phyloP scores from a whole-genome alignment of 2,329 filamentous ascomycete species.

The Hypomyces perniciosus region DNA sequence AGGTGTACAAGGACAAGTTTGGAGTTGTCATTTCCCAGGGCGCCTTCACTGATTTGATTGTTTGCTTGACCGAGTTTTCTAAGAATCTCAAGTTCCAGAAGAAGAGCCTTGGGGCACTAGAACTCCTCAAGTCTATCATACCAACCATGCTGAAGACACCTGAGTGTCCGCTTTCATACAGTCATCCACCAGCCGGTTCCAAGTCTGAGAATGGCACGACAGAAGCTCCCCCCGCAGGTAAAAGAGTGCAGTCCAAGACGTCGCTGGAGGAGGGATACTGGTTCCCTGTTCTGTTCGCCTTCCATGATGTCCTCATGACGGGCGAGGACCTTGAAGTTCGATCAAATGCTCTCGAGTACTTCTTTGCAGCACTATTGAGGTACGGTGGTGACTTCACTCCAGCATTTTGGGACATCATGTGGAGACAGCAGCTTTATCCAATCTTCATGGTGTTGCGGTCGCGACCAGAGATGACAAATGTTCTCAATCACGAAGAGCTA shows the following conservation, averaged over 20 bases:
- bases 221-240: constrained; percentile 38
- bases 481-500: constrained; percentile 89
- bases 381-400: constrained; percentile 88
- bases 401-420: constrained; percentile 98
- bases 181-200: constrained; percentile 17
- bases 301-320: constrained; percentile 98
- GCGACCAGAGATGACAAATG: constrained; percentile 92
- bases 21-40: constrained; percentile 94
- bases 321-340: constrained; percentile 96
- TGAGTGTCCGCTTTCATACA: constrained; percentile 82
- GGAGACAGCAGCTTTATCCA: constrained; percentile 92
- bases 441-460: constrained; percentile 98
- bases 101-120: constrained; percentile 93
- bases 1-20: constrained; percentile 93
- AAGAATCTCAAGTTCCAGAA: constrained; percentile 99
- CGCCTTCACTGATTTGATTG: constrained; percentile 91
- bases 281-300: constrained; percentile 97
- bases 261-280: constrained; percentile 96
- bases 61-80: constrained; percentile 95
- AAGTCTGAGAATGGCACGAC: not conserved
- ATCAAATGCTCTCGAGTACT: constrained; percentile 84
- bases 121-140: constrained; percentile 88
- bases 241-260: constrained; percentile 63
- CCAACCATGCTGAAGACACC: constrained; percentile 93
- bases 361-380: constrained; percentile 86